Evolutionary conservation across 805 yeast genomes (phyloP).

Genomic region (Nakazawaea pomicola): DNA sequence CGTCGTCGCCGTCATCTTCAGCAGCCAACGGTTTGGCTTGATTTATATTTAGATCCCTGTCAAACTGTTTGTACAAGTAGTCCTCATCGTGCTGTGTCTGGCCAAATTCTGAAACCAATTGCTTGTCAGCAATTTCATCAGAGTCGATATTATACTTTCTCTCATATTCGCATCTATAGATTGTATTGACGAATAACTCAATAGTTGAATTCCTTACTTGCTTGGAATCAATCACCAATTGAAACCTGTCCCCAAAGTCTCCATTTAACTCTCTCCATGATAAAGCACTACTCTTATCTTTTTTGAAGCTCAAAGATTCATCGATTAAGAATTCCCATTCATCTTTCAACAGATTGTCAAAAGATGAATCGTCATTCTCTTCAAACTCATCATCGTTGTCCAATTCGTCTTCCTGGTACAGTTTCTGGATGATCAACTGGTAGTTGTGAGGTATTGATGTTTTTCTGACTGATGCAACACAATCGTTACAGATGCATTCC

Average conservation of each 20-base stretch:
- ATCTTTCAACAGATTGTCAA: slow-evolving; percentile 35
- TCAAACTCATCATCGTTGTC: slow-evolving; percentile 50
- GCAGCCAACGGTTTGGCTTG: too few species aligned
- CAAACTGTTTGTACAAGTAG: slow-evolving; percentile 12
- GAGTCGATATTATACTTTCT: slow-evolving; percentile 60
- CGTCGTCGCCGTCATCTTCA: too few species aligned
- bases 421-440: slow-evolving; percentile 66
- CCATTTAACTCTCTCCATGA: slow-evolving; percentile 83
- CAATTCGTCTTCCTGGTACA: slow-evolving; percentile 64
- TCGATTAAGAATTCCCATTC: slow-evolving; percentile 71
- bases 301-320: slow-evolving; percentile 52
- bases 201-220: slow-evolving; percentile 51
- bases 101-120: slow-evolving; percentile 28
- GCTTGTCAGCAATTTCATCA: slow-evolving; percentile 35
- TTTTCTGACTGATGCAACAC: slow-evolving; percentile 65
- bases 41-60: slow-evolving; percentile 3
- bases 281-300: slow-evolving; percentile 45
- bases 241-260: slow-evolving; percentile 81
- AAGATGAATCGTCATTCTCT: slow-evolving; percentile 35
- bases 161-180: slow-evolving; percentile 71
- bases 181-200: slow-evolving; percentile 55
- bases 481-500: slow-evolving; percentile 80
- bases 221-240: slow-evolving; percentile 63
- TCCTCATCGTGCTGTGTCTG: slow-evolving; percentile 19
- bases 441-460: slow-evolving; percentile 62